Evolutionary conservation across 495 filamentous ascomycete genomes (phyloP).

Genomic region (Parathielavia appendiculata): DNA sequence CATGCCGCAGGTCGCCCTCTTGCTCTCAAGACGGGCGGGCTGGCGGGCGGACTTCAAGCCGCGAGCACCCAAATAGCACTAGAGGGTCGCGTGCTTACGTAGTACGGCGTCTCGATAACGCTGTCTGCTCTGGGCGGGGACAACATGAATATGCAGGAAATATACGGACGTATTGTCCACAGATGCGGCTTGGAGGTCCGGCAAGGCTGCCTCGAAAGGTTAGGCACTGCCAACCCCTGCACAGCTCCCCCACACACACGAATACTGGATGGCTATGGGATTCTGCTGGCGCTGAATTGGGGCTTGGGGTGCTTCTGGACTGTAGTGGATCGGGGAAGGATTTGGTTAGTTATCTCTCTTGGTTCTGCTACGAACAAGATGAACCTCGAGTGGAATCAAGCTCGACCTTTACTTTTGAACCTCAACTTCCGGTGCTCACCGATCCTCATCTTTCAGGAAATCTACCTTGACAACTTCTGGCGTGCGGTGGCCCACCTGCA

Average conservation of each 20-base stretch:
- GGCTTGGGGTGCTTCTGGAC: not conserved
- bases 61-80: too few relatives aligned
- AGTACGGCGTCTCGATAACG: not conserved
- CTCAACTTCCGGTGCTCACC: not conserved
- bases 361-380: not conserved
- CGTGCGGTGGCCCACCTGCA: too few relatives aligned
- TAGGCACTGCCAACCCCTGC: not conserved
- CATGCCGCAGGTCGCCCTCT: not conserved
- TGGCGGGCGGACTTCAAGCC: not conserved
- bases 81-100: too few relatives aligned
- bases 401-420: not conserved
- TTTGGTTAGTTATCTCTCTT: not conserved
- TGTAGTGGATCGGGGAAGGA: not conserved
- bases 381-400: not conserved
- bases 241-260: constrained; percentile 10
- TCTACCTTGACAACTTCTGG: too few relatives aligned
- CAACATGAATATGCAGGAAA: too few relatives aligned
- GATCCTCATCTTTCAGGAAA: too few relatives aligned
- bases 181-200: not conserved
- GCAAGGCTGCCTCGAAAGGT: not conserved
- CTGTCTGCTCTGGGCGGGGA: not conserved
- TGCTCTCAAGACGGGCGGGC: not conserved
- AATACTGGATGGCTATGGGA: not conserved
- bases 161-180: too few relatives aligned
- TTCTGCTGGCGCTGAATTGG: not conserved